These are phyloP conservation scores for Podaxis sp. DNA, from an alignment of 768 basidiomycete genomes.

Conservation along the genomic window DNA sequence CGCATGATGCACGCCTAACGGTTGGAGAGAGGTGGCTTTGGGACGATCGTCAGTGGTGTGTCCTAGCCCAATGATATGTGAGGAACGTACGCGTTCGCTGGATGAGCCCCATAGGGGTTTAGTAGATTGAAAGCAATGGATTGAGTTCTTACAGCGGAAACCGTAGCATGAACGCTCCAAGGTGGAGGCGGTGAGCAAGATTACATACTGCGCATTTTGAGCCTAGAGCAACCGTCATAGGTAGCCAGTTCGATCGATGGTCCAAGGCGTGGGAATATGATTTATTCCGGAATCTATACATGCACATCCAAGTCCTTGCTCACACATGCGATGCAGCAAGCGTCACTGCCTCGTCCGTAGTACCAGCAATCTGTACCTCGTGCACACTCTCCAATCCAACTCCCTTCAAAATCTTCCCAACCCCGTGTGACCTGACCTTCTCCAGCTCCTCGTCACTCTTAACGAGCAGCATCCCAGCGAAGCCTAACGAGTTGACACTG, in stretches of 20 bases:
- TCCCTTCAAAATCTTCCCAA: slow-evolving; percentile 59
- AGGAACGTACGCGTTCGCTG: slow-evolving; percentile 4
- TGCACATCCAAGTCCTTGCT: neutral
- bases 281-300: neutral
- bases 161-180: neutral
- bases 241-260: neutral
- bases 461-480: slow-evolving; percentile 86
- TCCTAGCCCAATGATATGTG: neutral
- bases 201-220: neutral
- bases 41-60: neutral
- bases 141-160: neutral
- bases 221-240: neutral
- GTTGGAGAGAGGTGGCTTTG: slow-evolving; percentile 12
- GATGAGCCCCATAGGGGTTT: neutral
- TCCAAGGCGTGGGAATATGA: slow-evolving; percentile 4
- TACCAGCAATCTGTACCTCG: slow-evolving; percentile 60
- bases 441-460: slow-evolving; percentile 79
- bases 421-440: slow-evolving; percentile 61
- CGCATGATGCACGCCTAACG: slow-evolving; percentile 19
- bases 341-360: slow-evolving; percentile 22
- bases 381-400: slow-evolving; percentile 71
- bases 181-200: too few relatives aligned
- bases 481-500: slow-evolving; percentile 85
- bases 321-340: slow-evolving; percentile 4
- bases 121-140: neutral